A percentile compares a stretch with the other conserved stretches of the same genome.
Conservation (phyloP, 2,329 filamentous ascomycete species). For the Xylariaceae sp. region DNA sequence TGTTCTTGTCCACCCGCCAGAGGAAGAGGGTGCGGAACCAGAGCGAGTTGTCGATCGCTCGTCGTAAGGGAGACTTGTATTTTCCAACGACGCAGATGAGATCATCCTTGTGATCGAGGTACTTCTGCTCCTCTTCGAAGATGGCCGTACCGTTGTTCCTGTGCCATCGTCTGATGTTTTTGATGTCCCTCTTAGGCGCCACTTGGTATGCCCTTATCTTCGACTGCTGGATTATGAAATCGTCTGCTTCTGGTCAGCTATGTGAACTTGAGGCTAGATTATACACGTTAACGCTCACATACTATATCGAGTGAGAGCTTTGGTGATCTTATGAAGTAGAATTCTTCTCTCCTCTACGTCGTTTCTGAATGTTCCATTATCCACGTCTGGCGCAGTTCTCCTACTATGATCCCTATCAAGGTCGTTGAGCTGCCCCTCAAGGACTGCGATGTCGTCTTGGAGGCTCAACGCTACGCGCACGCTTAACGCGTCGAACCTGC, state of each 20-base stretch:
- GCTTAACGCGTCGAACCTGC: constrained; percentile 26
- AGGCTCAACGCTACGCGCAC: constrained; percentile 22
- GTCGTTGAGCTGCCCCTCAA: constrained; percentile 22
- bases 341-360: constrained; percentile 14
- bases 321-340: constrained; percentile 9
- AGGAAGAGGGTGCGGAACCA: constrained; percentile 7
- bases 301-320: constrained; percentile 19
- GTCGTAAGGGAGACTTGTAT: constrained; percentile 9
- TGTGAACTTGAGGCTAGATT: not conserved
- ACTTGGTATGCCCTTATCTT: constrained; percentile 9
- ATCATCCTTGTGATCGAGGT: constrained; percentile 15
- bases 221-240: constrained; percentile 18
- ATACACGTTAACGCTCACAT: not conserved
- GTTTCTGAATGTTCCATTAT: constrained; percentile 22
- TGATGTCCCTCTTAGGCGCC: constrained; percentile 15
- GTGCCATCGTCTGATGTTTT: constrained; percentile 18
- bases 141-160: constrained; percentile 10
- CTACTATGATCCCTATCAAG: constrained; percentile 19
- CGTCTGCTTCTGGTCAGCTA: constrained; percentile 9
- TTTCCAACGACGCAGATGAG: constrained; percentile 10
- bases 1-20: constrained; percentile 6
- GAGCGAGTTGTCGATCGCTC: constrained; percentile 9
- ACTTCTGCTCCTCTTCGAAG: constrained; percentile 7
- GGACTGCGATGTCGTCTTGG: constrained; percentile 24
- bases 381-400: constrained; percentile 9